Evolutionary conservation across 257 asterid genomes (phyloP), one percentile per base, ranked within the genome.

Genomic region (Cinchona pubescens): DNA sequence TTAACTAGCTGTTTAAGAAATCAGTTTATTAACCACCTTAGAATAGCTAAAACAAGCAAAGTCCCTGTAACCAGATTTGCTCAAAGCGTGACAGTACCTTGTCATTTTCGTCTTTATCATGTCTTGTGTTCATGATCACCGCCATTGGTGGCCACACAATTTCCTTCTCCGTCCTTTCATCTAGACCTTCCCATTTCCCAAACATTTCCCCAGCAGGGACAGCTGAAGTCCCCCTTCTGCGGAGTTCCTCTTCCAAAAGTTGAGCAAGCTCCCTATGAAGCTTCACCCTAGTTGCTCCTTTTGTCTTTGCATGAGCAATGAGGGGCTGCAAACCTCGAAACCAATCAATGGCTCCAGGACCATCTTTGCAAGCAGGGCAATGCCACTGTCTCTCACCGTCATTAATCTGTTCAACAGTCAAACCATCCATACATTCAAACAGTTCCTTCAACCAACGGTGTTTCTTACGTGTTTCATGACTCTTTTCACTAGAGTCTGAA

Each of bases 91-190:
- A 45, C 27, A 27, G 16, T 45, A 85, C 89, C 87, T 79, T 71
- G 4, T 83, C 83, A n/a, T 85, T 83, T 0, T 81, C 84, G 71
- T 83, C 86, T 60, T 76, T 79, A 0, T 85, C 86, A 68, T 16
- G 79, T 18, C 49, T 53, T 11, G 89, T 85, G 78, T 83, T 83
- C 87, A 74, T 74, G 8, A 85, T 64, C n/a, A 85, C 55, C 35
- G 82, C 88, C 79, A 81, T 83, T 18, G 89, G 87, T 1, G 87
- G 89, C 87, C 87, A 85, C 45, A 83, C 86, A 11, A 85, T 81
- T 53, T 85, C 83, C 53, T 80, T 85, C 55, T 82, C 85, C 5
- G 48, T 34, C 34, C 25, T 38, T 35, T 59, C 61, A 61, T 73
- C 78, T 3, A 78, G 14, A 15, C 78, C 86, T 30, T 56, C 69